Percentiles rank a stretch among this genome's conserved stretches.
Evolutionary conservation across 768 basidiomycete genomes (phyloP).

Genomic region (Auricularia heimuer): DNA sequence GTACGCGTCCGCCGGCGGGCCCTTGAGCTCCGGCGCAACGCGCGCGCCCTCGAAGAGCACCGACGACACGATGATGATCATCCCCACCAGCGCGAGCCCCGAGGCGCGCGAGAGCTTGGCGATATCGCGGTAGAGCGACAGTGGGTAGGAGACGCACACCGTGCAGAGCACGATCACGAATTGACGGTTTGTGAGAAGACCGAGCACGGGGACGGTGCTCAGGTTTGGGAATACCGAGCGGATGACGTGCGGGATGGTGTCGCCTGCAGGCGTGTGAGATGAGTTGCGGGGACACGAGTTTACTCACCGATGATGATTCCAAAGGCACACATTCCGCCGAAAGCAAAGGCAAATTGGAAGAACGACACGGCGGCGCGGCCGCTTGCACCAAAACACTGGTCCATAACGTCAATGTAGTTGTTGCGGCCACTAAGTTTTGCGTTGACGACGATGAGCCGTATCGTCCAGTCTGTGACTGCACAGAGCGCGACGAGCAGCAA

Average conservation of each 20-base stretch:
- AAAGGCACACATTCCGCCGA: conserved; percentile 98
- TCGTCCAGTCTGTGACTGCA: conserved; percentile 92
- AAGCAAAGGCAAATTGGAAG: conserved; percentile 97
- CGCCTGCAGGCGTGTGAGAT: conserved; percentile 28
- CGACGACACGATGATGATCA: conserved; percentile 84
- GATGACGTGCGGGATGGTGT: conserved; percentile 93
- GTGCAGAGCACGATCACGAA: conserved; percentile 87
- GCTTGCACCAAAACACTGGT: conserved; percentile 80
- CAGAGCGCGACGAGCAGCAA: conserved; percentile 74
- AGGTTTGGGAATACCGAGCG: conserved; percentile 69
- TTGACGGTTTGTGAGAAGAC: conserved; percentile 71
- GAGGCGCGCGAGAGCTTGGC: conserved; percentile 93
- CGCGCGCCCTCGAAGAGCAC: conserved; percentile 78
- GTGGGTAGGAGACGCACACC: conserved; percentile 80
- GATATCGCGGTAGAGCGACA: conserved; percentile 94
- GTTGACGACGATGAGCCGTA: conserved; percentile 89
- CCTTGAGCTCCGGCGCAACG: conserved; percentile 62
- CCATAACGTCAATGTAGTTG: conserved; percentile 92
- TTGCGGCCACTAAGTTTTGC: conserved; percentile 90
- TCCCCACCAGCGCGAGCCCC: conserved; percentile 81
- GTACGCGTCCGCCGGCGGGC: conserved; percentile 63
- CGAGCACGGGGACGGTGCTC: conserved; percentile 58
- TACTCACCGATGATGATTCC: conserved; percentile 71
- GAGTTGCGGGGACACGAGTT: too few species aligned
- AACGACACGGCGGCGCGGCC: conserved; percentile 93